Conservation (phyloP, 768 basidiomycete genomes). For the Rickenella mellea region DNA sequence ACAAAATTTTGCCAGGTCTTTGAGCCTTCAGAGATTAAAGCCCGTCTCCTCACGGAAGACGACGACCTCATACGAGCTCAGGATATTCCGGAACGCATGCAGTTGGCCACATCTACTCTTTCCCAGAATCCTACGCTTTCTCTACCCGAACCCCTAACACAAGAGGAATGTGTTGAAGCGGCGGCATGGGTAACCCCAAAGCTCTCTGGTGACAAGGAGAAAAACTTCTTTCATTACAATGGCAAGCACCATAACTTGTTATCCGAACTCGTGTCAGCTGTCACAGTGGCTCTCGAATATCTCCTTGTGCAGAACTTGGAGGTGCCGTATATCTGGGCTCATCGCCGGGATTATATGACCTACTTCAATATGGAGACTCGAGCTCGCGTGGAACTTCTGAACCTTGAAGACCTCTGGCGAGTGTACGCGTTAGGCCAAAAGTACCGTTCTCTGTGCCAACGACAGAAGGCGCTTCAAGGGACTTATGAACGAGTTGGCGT, state of each 20-base stretch:
- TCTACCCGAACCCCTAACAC: constrained; percentile 51
- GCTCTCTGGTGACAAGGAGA: constrained; percentile 59
- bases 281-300: constrained; percentile 68
- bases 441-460: constrained; percentile 77
- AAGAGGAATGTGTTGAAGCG: constrained; percentile 69
- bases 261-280: constrained; percentile 64
- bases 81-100: constrained; percentile 95
- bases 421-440: constrained; percentile 83
- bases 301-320: constrained; percentile 86
- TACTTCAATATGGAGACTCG: constrained; percentile 66
- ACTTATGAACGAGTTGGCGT: constrained; percentile 63
- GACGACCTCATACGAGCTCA: constrained; percentile 85
- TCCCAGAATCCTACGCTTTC: constrained; percentile 55
- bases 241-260: constrained; percentile 54
- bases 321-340: constrained; percentile 91
- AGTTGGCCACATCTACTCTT: constrained; percentile 79
- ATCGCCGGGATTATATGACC: constrained; percentile 85
- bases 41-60: constrained; percentile 81
- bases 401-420: constrained; percentile 80
- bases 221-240: constrained; percentile 60
- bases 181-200: constrained; percentile 84
- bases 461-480: constrained; percentile 49
- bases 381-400: constrained; percentile 62
- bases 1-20: constrained; percentile 58
- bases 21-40: constrained; percentile 92